Evolutionary conservation across 2,329 filamentous ascomycete genomes (phyloP).

Genomic region (Fusarium sp.): DNA sequence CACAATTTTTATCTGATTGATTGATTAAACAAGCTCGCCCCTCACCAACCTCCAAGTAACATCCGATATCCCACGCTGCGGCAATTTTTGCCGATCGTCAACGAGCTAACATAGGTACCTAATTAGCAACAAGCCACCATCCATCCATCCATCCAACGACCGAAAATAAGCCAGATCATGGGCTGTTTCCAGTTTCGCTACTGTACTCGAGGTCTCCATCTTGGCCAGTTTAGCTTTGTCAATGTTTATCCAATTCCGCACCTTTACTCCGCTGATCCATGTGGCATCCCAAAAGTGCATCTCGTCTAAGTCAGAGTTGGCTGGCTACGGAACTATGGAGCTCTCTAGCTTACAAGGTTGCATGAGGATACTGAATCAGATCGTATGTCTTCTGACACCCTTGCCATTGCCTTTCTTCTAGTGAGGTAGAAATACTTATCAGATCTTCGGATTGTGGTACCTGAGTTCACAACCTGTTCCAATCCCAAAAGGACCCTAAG

Average conservation of each 20-base stretch:
- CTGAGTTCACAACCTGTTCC: slow-evolving; percentile 9
- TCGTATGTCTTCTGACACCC: slow-evolving; percentile 12
- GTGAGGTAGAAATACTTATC: slow-evolving; percentile 20
- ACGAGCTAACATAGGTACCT: slow-evolving; percentile 18
- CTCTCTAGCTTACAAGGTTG: slow-evolving; percentile 22
- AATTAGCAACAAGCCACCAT: slow-evolving; percentile 42
- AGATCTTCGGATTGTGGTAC: slow-evolving; percentile 28
- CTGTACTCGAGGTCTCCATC: slow-evolving; percentile 4
- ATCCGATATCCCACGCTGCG: slow-evolving; percentile 35
- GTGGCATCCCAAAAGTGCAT: slow-evolving; percentile 24
- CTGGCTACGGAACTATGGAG: neutral
- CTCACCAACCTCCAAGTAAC: slow-evolving; percentile 13
- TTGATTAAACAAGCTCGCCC: slow-evolving; percentile 15
- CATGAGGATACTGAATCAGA: slow-evolving; percentile 25
- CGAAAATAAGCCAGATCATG: slow-evolving; percentile 27
- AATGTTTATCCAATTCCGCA: neutral
- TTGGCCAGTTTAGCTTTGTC: slow-evolving; percentile 3
- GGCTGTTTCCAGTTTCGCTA: slow-evolving; percentile 17
- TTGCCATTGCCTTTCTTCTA: slow-evolving; percentile 3
- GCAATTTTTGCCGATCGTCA: slow-evolving; percentile 47
- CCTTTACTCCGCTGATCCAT: slow-evolving; percentile 16
- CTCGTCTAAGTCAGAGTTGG: slow-evolving; percentile 15
- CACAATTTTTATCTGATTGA: slow-evolving; percentile 30
- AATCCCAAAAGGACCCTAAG: slow-evolving; percentile 24
- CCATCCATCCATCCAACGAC: slow-evolving; percentile 27